A percentile compares a stretch with the other conserved stretches of the same genome.
phyloP scores from a whole-genome alignment of 2,329 filamentous ascomycete species.

The Ceratocystis diversiconidia region DNA sequence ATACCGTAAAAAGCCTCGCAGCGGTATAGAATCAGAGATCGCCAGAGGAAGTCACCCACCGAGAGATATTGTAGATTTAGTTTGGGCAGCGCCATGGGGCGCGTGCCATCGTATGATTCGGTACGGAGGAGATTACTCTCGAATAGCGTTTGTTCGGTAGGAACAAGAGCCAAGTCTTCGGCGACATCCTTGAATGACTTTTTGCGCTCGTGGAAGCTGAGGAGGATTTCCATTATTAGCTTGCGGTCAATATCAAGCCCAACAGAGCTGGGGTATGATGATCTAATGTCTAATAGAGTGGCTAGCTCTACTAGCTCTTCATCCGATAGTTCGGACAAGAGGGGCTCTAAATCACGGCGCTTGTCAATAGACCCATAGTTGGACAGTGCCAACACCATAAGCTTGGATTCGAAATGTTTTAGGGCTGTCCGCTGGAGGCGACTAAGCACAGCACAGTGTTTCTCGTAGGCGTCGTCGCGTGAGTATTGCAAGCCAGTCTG shows the following conservation, averaged over 20 bases:
- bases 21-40: constrained; percentile 76
- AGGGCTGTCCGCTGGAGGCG: constrained; percentile 64
- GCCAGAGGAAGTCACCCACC: constrained; percentile 92
- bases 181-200: constrained; percentile 72
- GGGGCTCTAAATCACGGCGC: constrained; percentile 59
- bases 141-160: constrained; percentile 71
- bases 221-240: constrained; percentile 56
- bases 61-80: constrained; percentile 91
- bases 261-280: constrained; percentile 61
- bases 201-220: constrained; percentile 61
- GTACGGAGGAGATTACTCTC: constrained; percentile 65
- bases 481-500: constrained; percentile 68
- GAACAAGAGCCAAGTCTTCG: constrained; percentile 57
- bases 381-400: constrained; percentile 80
- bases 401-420: constrained; percentile 73
- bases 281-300: constrained; percentile 59
- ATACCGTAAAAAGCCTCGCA: constrained; percentile 90
- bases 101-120: constrained; percentile 74
- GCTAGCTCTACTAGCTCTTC: constrained; percentile 59
- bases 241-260: constrained; percentile 48
- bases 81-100: constrained; percentile 81
- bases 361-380: constrained; percentile 84
- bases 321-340: constrained; percentile 60
- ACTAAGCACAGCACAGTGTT: constrained; percentile 63
- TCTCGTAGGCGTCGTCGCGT: constrained; percentile 59